Conservation (phyloP, 2,329 filamentous ascomycete species). For the Acephala macrosclerotiorum region DNA sequence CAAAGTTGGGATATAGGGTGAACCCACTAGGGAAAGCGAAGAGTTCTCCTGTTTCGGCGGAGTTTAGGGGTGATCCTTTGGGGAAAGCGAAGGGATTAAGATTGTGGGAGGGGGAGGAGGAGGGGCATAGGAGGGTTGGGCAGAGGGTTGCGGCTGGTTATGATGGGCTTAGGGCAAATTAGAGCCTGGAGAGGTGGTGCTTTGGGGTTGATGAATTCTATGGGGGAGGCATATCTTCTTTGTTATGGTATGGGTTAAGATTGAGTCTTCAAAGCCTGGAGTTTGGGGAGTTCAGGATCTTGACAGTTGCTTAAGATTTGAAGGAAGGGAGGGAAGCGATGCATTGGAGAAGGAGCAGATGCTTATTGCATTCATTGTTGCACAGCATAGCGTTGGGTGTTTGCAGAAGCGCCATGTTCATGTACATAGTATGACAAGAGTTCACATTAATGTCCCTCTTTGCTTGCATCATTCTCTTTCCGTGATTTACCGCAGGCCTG, state of each 20-base stretch:
- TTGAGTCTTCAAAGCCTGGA: not conserved
- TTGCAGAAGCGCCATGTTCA: too few species aligned
- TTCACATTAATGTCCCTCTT: too few species aligned
- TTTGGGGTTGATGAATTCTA: too few species aligned
- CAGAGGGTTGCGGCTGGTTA: slow-evolving; percentile 14
- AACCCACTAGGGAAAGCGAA: not conserved
- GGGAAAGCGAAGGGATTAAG: not conserved
- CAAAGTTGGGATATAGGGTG: not conserved
- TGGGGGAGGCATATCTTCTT: too few species aligned
- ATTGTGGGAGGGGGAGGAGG: slow-evolving; percentile 4
- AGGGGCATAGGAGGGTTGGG: slow-evolving; percentile 6
- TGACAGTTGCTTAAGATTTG: not conserved
- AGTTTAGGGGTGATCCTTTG: not conserved
- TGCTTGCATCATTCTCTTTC: too few species aligned
- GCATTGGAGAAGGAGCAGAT: not conserved
- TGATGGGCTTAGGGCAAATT: slow-evolving; percentile 11
- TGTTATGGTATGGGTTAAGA: not conserved
- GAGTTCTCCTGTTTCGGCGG: not conserved
- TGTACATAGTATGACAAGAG: too few species aligned
- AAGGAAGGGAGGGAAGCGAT: not conserved
- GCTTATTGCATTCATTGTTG: not conserved
- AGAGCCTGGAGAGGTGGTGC: too few species aligned
- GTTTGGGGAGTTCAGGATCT: not conserved
- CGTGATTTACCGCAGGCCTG: too few species aligned
- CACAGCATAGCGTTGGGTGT: not conserved